Evolutionary conservation across 352 stramenopile genomes (phyloP).

Genomic region (Phytopythium sindhum): DNA sequence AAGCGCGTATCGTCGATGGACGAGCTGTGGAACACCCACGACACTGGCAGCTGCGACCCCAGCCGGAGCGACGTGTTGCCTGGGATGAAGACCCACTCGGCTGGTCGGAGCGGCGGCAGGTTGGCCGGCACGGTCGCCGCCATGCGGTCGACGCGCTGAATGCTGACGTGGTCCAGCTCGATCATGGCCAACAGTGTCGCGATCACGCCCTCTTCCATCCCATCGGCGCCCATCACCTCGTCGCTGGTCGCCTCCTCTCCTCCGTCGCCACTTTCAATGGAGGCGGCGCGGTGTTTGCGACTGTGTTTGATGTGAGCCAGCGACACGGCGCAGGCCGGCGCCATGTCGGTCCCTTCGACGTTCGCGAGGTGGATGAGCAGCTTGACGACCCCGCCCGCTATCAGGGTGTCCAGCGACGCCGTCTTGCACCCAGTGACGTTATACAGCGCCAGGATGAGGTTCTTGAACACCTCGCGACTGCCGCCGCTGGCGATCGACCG

Average conservation of each 20-base stretch:
- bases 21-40: conserved; percentile 69
- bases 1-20: conserved; percentile 70
- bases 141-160: conserved; percentile 69
- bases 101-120: conserved; percentile 30
- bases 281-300: conserved; percentile 38
- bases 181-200: conserved; percentile 75
- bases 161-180: conserved; percentile 58
- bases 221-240: conserved; percentile 30
- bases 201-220: conserved; percentile 72
- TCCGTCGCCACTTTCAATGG: conserved; percentile 4
- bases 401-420: conserved; percentile 39
- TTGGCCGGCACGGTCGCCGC: conserved; percentile 46
- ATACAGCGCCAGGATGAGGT: conserved; percentile 71
- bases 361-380: conserved; percentile 65
- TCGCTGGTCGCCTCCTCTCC: conserved; percentile 9
- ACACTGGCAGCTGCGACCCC: conserved; percentile 46
- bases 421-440: conserved; percentile 59
- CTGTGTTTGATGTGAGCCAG: conserved; percentile 79
- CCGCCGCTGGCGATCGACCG: conserved; percentile 30
- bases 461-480: conserved; percentile 41
- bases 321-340: conserved; percentile 60
- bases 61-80: conserved; percentile 38
- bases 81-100: conserved; percentile 56
- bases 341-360: conserved; percentile 47
- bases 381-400: conserved; percentile 45